Evolutionary conservation across 1,284 basidiomycete genomes (phyloP), one percentile per base, ranked within the genome.

Genomic region (Marasmius oreades): DNA sequence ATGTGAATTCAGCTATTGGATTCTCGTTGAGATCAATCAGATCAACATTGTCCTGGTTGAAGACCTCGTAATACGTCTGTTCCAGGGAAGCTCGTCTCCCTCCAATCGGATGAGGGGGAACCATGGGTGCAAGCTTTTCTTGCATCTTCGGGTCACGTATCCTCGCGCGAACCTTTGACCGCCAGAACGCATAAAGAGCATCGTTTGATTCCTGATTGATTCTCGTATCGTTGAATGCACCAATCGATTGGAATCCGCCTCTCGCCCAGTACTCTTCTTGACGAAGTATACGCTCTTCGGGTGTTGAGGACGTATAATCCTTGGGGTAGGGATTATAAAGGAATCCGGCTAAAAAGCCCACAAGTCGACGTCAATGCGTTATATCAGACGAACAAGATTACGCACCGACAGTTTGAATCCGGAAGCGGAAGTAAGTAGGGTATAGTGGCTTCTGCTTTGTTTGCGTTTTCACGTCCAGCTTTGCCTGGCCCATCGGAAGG

Each of bases 1-100:
- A 11, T 8, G 56, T 57, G 22, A 57, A 48, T 23, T 57, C 55
- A 6, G 28, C 36, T 11, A n/a, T n/a, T n/a, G n/a, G n/a, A n/a
- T n/a, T n/a, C n/a, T n/a, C n/a, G n/a, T n/a, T n/a, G n/a, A n/a
- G 14, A 46, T 65, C 65, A 18, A 66, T 45, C 28, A 66, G 63
- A 0, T 54, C 52, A 26, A 66, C 64, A 34, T 66, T 64, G 11
- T 60, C 55, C 53, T 62, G 65, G 52, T 65, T 63, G 52, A 53
- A 65, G 16, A 64, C 64, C 37, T 66, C 64, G 23, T 55, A 66
- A 37, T 62, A 66, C 2, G 43, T 36, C 42, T 60, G 57, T 52
- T 66, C 65, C 14, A 66, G 51, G 14, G 39, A 59, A 0, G 62
- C 55, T 26, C 62, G 59, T 44, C 63, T 64, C 14, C 51, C 44